These are phyloP conservation scores for Nepenthes mirabilis DNA, from an alignment of 148 eudicot species.

Conservation along the genomic window DNA sequence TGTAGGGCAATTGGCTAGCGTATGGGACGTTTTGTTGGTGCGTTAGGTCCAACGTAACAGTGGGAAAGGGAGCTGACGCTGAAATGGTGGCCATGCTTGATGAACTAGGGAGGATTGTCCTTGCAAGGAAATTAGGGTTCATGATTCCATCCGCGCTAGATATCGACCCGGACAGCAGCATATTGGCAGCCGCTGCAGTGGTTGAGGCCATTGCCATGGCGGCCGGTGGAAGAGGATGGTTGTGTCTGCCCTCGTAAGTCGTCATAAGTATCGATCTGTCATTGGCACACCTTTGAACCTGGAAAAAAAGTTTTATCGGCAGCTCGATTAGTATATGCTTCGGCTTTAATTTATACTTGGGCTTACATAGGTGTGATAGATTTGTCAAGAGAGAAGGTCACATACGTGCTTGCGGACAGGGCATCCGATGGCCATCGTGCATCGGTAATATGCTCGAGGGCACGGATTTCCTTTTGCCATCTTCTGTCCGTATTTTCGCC, in stretches of 20 bases:
- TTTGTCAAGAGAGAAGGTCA: background rate
- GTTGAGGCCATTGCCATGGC: slow-evolving; percentile 91
- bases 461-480: slow-evolving; percentile 72
- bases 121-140: slow-evolving; percentile 67
- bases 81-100: slow-evolving; percentile 85
- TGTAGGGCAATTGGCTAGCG: background rate
- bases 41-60: slow-evolving; percentile 79
- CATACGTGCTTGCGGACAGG: slow-evolving; percentile 90
- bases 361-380: background rate
- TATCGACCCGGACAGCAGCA: slow-evolving; percentile 89
- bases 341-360: background rate
- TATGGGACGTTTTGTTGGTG: slow-evolving; percentile 10
- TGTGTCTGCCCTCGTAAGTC: slow-evolving; percentile 82
- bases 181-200: slow-evolving; percentile 76
- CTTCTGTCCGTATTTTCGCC: slow-evolving; percentile 70
- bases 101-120: slow-evolving; percentile 65
- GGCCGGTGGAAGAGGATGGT: slow-evolving; percentile 83
- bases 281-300: slow-evolving; percentile 95
- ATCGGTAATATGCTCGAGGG: slow-evolving; percentile 59
- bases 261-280: slow-evolving; percentile 67
- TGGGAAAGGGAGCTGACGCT: slow-evolving; percentile 89
- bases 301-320: background rate
- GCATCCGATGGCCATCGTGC: slow-evolving; percentile 88
- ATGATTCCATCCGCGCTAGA: slow-evolving; percentile 54
- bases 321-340: background rate